Conservation (phyloP, 306 rosid species). For the Crotalaria pallida region DNA sequence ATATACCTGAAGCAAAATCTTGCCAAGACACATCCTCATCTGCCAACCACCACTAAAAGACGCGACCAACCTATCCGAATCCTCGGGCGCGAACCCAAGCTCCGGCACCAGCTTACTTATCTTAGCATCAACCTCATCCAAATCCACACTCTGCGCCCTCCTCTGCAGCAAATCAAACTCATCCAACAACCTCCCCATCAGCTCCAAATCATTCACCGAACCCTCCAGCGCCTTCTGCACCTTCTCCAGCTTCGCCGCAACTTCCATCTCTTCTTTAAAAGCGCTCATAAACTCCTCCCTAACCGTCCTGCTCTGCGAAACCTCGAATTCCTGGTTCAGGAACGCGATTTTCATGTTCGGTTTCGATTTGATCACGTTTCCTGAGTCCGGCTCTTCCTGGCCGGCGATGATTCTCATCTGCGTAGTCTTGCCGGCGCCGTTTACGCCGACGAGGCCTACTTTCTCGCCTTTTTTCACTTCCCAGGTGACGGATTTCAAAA, state of each 20-base stretch:
- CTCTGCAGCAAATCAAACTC: slow-evolving; percentile 91
- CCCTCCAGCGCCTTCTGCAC: slow-evolving; percentile 90
- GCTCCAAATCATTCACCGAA: slow-evolving; percentile 66
- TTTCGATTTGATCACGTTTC: slow-evolving; percentile 71
- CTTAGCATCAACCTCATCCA: slow-evolving; percentile 75
- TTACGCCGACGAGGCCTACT: slow-evolving; percentile 90
- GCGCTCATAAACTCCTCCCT: slow-evolving; percentile 89
- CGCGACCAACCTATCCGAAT: slow-evolving; percentile 83
- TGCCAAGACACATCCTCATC: slow-evolving; percentile 99
- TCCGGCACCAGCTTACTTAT: slow-evolving; percentile 84
- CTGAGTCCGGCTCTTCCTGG: slow-evolving; percentile 77
- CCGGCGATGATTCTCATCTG: slow-evolving; percentile 92
- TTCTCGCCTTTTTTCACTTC: slow-evolving; percentile 91
- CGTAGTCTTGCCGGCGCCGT: slow-evolving; percentile 94
- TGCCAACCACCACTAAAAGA: slow-evolving; percentile 99
- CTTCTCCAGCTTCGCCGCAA: slow-evolving; percentile 65
- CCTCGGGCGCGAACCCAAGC: slow-evolving; percentile 78
- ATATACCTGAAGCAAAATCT: slow-evolving; percentile 86
- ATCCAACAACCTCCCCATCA: slow-evolving; percentile 95
- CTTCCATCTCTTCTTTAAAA: slow-evolving; percentile 90
- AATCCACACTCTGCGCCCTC: slow-evolving; percentile 60
- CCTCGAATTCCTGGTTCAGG: slow-evolving; percentile 93
- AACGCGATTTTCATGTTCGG: slow-evolving; percentile 80
- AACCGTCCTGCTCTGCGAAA: slow-evolving; percentile 71
- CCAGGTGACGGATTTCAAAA: slow-evolving; percentile 77